Percentiles rank a stretch among this genome's conserved stretches.
Evolutionary conservation across 129 eudicot genomes (phyloP).

Genomic region (Flaveria bidentis): DNA sequence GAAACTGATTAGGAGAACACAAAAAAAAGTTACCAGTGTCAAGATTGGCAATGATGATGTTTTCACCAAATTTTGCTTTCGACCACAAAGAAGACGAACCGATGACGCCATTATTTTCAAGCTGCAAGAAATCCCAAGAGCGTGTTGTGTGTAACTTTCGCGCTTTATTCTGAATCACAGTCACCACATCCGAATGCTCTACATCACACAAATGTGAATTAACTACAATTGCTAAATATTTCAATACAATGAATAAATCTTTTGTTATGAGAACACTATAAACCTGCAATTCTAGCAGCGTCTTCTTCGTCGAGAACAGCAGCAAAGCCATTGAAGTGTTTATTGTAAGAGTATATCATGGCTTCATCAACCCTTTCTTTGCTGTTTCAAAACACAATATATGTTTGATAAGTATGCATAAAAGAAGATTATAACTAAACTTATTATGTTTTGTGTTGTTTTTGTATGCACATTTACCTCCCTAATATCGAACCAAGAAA

Average conservation of each 20-base stretch:
- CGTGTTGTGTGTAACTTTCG: conserved; percentile 70
- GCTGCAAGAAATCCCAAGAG: conserved; percentile 70
- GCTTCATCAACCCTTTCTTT: conserved; percentile 51
- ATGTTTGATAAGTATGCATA: not conserved
- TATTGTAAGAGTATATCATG: conserved; percentile 59
- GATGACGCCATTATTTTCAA: conserved; percentile 49
- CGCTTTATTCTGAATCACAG: conserved; percentile 51
- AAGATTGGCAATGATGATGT: conserved; percentile 69
- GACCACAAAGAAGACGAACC: conserved; percentile 54
- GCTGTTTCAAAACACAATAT: conserved; percentile 28
- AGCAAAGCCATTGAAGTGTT: conserved; percentile 70
- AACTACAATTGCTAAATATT: not conserved
- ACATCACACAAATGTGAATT: not conserved
- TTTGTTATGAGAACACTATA: not conserved
- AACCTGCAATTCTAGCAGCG: conserved; percentile 61
- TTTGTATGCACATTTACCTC: conserved; percentile 40
- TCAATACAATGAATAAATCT: not conserved
- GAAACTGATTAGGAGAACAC: not conserved
- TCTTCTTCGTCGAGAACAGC: conserved; percentile 65
- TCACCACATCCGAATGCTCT: conserved; percentile 74
- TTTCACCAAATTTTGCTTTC: conserved; percentile 74
- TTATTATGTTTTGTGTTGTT: not conserved
- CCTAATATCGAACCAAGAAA: conserved; percentile 57
- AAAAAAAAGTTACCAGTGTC: conserved; percentile 54
- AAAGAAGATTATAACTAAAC: not conserved